Percentiles rank a stretch among this genome's conserved stretches.
phyloP scores from a whole-genome alignment of 208 protist species.

The Phytomonas francai region DNA sequence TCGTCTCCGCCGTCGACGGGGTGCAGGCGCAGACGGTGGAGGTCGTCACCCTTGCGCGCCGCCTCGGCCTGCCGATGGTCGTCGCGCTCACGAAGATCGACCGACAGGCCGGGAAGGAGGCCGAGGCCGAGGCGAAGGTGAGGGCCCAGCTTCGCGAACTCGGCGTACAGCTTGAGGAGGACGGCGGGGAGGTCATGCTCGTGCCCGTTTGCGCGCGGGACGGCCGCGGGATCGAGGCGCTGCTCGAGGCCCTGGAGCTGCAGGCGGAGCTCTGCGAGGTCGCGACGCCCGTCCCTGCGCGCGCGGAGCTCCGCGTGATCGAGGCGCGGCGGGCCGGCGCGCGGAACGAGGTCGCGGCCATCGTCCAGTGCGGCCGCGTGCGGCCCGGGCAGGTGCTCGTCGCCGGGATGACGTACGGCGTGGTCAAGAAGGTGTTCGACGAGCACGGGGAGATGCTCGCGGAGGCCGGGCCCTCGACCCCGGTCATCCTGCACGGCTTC shows the following conservation, averaged over 20 bases:
- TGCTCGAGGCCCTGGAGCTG: conserved; percentile 88
- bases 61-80: conserved; percentile 79
- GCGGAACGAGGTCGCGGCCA: conserved; percentile 28
- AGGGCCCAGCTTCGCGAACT: conserved; percentile 64
- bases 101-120: too few relatives aligned
- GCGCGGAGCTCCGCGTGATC: conserved; percentile 87
- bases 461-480: conserved; percentile 58
- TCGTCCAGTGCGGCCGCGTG: conserved; percentile 79
- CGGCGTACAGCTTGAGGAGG: conserved; percentile 87
- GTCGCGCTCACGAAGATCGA: conserved; percentile 98
- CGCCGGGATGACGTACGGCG: conserved; percentile 65
- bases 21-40: conserved; percentile 93
- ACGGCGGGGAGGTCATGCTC: conserved; percentile 92
- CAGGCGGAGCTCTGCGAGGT: conserved; percentile 87
- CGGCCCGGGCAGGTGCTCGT: conserved; percentile 62
- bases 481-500: conserved; percentile 75
- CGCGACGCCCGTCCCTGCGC: conserved; percentile 52
- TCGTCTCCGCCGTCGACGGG: conserved; percentile 95
- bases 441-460: conserved; percentile 50
- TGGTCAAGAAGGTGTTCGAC: conserved; percentile 60
- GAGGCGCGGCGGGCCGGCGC: conserved; percentile 46
- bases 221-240: conserved; percentile 69
- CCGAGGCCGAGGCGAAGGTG: conserved; percentile 68
- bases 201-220: conserved; percentile 89
- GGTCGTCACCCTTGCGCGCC: conserved; percentile 77